A percentile compares a stretch with the other conserved stretches of the same genome.
Conservation (phyloP, 1,284 basidiomycete species). For the Ceratobasidium sp. region DNA sequence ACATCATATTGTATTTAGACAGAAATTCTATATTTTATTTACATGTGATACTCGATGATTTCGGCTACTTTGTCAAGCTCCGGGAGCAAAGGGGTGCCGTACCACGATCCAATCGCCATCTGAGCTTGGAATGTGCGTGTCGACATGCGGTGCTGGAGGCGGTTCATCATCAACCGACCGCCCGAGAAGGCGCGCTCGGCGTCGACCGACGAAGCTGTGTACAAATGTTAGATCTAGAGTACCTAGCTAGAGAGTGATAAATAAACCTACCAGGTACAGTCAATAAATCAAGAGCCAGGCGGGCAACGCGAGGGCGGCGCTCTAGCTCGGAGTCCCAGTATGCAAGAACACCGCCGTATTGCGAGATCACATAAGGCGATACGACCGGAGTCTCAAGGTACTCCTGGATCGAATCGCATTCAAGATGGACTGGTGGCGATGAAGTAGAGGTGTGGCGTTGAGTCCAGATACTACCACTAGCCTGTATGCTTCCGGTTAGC, state of each 20-base stretch:
- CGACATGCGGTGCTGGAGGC: background rate
- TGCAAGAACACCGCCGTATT: background rate
- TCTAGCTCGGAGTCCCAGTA: slow-evolving; percentile 3
- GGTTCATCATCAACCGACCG: slow-evolving; percentile 21
- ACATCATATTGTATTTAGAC: background rate
- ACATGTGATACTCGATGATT: slow-evolving; percentile 1
- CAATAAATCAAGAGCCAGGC: background rate
- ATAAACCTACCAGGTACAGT: slow-evolving; percentile 7
- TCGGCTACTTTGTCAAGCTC: background rate
- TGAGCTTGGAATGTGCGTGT: slow-evolving; percentile 2
- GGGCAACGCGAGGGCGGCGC: background rate
- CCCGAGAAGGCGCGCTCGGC: slow-evolving; percentile 6
- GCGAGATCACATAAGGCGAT: background rate
- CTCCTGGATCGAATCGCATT: background rate
- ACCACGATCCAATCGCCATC: slow-evolving; percentile 18
- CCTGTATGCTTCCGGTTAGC: too few species aligned
- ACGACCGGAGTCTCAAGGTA: slow-evolving; percentile 9
- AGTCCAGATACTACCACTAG: slow-evolving; percentile 12
- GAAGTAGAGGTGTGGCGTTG: slow-evolving; percentile 20
- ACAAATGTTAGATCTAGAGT: background rate
- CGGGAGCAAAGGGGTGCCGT: slow-evolving; percentile 1
- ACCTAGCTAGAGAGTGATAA: background rate
- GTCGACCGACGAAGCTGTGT: slow-evolving; percentile 1
- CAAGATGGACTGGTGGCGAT: background rate
- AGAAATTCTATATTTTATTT: background rate